Conservation (phyloP, 192 early-diverging fungal species). For the Diversispora eburnea region DNA sequence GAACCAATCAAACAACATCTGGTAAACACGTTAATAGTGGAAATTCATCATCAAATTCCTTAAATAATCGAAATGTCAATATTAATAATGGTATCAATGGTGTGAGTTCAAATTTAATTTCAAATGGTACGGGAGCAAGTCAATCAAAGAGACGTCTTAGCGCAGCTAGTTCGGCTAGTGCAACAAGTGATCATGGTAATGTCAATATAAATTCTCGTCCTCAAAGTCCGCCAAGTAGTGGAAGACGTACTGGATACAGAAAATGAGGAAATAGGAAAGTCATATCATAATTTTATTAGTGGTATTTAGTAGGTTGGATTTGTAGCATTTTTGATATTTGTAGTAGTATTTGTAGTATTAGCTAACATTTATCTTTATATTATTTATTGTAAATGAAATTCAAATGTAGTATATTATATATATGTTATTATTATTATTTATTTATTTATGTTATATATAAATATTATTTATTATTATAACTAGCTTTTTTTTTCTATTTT, state of each 20-base stretch:
- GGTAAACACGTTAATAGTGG: background rate
- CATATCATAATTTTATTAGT: no score
- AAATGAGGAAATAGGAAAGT: no score
- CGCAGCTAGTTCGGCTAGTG: background rate
- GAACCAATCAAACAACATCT: background rate
- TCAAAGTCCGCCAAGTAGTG: background rate
- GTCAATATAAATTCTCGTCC: background rate
- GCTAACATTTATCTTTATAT: no score
- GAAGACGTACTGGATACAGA: background rate
- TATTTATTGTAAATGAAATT: no score
- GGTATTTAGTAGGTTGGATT: no score
- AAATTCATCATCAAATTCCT: background rate
- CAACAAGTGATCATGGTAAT: slow-evolving; percentile 9
- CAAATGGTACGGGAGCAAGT: background rate
- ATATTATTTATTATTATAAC: no score
- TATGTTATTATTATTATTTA: no score
- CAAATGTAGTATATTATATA: no score
- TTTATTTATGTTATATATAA: no score
- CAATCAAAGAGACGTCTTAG: background rate
- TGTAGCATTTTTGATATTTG: no score
- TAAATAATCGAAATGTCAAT: background rate
- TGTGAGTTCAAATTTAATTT: background rate
- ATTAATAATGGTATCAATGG: background rate
- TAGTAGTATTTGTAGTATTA: no score
- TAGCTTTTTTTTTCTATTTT: no score